Evolutionary conservation across 352 stramenopile species (phyloP).

Genomic region (Phytophthora foliorum): DNA sequence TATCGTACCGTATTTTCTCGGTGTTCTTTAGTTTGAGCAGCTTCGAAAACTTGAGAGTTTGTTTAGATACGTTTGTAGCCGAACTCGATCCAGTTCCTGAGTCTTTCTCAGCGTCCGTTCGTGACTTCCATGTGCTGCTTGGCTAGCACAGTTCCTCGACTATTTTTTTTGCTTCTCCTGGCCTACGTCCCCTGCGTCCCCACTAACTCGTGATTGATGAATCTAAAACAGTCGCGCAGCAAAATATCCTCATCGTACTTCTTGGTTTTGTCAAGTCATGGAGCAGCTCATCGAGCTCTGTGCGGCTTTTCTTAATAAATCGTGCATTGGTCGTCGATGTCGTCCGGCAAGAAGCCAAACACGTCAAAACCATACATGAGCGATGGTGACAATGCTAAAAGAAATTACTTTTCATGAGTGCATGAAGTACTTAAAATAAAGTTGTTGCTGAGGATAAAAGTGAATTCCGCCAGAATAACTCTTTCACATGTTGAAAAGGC

Average conservation of each 20-base stretch:
- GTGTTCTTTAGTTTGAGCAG: conserved; percentile 78
- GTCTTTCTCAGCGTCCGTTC: conserved; percentile 53
- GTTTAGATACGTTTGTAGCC: conserved; percentile 70
- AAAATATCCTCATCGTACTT: conserved; percentile 81
- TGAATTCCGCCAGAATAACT: too few relatives aligned
- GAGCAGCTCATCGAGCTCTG: conserved; percentile 69
- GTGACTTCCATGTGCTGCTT: conserved; percentile 50
- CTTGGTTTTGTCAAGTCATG: conserved; percentile 65
- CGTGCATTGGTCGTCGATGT: conserved; percentile 77
- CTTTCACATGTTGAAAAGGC: too few relatives aligned
- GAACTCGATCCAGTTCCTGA: conserved; percentile 62
- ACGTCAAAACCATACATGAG: too few relatives aligned
- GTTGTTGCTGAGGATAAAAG: too few relatives aligned
- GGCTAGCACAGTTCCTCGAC: conserved; percentile 50
- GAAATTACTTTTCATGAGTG: too few relatives aligned
- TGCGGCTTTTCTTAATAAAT: conserved; percentile 73
- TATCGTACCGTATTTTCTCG: conserved; percentile 67
- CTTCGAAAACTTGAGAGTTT: conserved; percentile 79
- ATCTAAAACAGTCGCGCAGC: conserved; percentile 63
- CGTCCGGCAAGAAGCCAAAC: conserved; percentile 68
- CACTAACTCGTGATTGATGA: conserved; percentile 78
- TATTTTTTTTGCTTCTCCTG: conserved; percentile 58
- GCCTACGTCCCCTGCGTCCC: conserved; percentile 69
- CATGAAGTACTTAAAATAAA: too few relatives aligned
- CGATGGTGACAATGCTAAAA: too few relatives aligned